Percentiles rank a stretch among this genome's conserved stretches.
Evolutionary conservation across 371 early-diverging fungal genomes (phyloP).

Genomic region (Mucor indicus): DNA sequence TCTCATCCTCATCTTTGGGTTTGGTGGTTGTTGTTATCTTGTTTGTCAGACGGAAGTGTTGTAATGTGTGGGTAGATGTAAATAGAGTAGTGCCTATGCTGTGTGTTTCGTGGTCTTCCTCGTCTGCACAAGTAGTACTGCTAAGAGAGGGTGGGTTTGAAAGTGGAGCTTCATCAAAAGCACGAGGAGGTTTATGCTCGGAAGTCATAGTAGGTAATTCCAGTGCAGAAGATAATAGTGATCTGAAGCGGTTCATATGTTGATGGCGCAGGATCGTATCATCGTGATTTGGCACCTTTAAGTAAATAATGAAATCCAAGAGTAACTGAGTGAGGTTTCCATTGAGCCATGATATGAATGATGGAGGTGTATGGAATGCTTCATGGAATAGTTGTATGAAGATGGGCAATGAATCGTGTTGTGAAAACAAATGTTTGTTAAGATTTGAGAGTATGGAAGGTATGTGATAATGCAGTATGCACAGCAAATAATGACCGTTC

Average conservation of each 20-base stretch:
- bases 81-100: constrained; percentile 15
- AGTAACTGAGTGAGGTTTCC: too few species aligned
- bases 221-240: too few species aligned
- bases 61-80: constrained; percentile 33
- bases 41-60: constrained; percentile 38
- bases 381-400: too few species aligned
- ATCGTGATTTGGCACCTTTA: too few species aligned
- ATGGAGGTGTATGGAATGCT: too few species aligned
- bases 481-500: constrained; percentile 62
- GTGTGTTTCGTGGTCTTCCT: constrained; percentile 1
- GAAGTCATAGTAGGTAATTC: constrained; percentile 58
- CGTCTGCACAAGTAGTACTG: constrained; percentile 7
- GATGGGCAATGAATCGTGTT: constrained; percentile 51
- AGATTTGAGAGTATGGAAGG: too few species aligned
- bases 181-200: too few species aligned
- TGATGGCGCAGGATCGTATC: too few species aligned
- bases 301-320: too few species aligned
- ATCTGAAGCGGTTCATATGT: too few species aligned
- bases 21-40: constrained; percentile 20
- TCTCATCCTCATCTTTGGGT: constrained; percentile 17
- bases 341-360: too few species aligned
- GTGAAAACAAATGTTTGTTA: too few species aligned
- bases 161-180: constrained; percentile 6
- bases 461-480: constrained; percentile 63
- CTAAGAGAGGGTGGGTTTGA: background rate